Conservation (phyloP, 176 grass and related monocot genomes). For the Cenchrus americanus region DNA sequence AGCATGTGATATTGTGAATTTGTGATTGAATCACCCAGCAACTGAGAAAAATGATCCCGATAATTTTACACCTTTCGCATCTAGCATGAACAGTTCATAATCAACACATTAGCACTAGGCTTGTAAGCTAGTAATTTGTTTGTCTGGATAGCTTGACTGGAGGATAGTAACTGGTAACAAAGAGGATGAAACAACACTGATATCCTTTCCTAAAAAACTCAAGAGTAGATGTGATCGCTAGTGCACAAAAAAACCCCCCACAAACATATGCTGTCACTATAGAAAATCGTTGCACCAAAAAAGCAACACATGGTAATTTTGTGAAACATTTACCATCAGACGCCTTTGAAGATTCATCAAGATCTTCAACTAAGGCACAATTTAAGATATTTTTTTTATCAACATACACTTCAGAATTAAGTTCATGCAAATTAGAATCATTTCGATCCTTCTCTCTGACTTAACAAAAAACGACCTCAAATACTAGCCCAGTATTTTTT, state of each 20-base stretch:
- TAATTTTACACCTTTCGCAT: neutral
- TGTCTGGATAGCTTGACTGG: neutral
- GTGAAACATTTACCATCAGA: too few species aligned
- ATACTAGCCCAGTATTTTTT: neutral
- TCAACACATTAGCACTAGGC: neutral
- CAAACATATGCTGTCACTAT: too few species aligned
- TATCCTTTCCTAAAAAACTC: neutral
- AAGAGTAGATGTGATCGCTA: neutral
- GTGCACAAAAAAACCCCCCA: neutral
- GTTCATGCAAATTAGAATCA: neutral
- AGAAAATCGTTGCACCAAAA: too few species aligned
- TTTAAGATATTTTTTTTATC: neutral
- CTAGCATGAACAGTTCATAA: conserved; percentile 1
- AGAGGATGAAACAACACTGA: neutral
- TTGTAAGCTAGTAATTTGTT: neutral
- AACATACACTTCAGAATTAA: neutral
- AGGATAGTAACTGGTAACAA: neutral
- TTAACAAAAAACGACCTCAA: neutral
- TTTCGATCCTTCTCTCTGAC: neutral
- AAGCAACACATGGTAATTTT: too few species aligned
- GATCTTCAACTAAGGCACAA: too few species aligned
- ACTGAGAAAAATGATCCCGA: neutral
- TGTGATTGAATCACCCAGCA: conserved; percentile 1
- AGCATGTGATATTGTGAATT: neutral
- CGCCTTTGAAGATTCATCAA: too few species aligned